Evolutionary conservation across 345 rosid genomes (phyloP), one percentile per base, ranked within the genome.

Genomic region (Cochlearia excelsa): DNA sequence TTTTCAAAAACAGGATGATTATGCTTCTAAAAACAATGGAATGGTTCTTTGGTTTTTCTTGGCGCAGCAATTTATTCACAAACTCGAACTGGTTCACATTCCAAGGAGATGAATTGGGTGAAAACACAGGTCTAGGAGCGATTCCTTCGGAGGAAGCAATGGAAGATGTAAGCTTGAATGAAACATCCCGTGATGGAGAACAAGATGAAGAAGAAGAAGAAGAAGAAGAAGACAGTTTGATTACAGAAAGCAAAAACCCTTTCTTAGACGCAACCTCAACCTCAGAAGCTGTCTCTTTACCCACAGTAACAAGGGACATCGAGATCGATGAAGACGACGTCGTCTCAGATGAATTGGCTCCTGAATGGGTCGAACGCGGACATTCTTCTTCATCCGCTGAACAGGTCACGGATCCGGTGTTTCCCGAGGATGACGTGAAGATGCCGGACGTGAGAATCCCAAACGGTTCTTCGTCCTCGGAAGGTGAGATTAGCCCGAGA

Each of bases 11-110:
- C 11, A 31, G 37, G 6, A 31, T 7, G 2, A 29, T 29, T 33
- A 33, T 41, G 37, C 31, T 54, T 53, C 54, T 53, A 68, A 46
- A 46, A 54, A 9, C 26, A 5, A 23, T 38, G 59, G 40, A 16
- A 44, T 50, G 23, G 10, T 51, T 50, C 27, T n/a, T 47, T 50
- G 33, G 38, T 29, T 46, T 23, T 40, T 40, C 44, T 51, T 58
- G 57, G 47, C 71, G 82, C 82, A 74, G 94, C 81, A 89, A 84
- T 67, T 71, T 87, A 34, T 93, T 93, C 80, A 82, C 95, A 66
- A 93, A 81, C 71, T 87, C 97, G 37, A 85, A 93, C 75, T 93
- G 99, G 99, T 93, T 93, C 77, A 88, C 97, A 0, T 93, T 87
- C 79, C 89, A 87, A 83, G 95, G 91, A 7, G 95, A 93, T 43